Evolutionary conservation across 139 green algal genomes (phyloP).

Genomic region (Axilococcus clingmanii): DNA sequence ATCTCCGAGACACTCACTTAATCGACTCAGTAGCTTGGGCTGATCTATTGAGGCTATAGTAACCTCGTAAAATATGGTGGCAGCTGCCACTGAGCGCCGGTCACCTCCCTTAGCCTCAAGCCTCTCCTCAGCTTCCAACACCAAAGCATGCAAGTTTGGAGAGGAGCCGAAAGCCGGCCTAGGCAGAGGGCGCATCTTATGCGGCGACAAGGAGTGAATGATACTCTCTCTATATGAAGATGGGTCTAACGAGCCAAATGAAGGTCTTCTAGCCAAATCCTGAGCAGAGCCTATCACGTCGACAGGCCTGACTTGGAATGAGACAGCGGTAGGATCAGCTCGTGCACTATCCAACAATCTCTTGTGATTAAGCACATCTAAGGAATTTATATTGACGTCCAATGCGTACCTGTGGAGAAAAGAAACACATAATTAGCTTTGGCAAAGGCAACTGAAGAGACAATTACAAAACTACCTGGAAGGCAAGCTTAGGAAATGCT

Average conservation of each 20-base stretch:
- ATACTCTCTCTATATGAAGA: conserved; percentile 3
- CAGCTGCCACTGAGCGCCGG: conserved; percentile 11
- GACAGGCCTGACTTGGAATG: conserved; percentile 76
- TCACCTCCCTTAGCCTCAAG: conserved; percentile 7
- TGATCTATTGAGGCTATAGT: conserved; percentile 84
- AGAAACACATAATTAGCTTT: neutral
- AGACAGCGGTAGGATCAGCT: conserved; percentile 61
- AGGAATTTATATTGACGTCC: conserved; percentile 79
- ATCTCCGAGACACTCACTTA: conserved; percentile 80
- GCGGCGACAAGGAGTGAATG: neutral
- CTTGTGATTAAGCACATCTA: conserved; percentile 90
- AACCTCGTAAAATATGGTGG: conserved; percentile 77
- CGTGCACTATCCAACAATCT: conserved; percentile 77
- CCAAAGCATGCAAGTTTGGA: conserved; percentile 74
- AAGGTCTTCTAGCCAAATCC: conserved; percentile 17
- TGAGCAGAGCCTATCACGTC: conserved; percentile 43
- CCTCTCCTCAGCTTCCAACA: conserved; percentile 54
- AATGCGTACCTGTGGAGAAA: conserved; percentile 51
- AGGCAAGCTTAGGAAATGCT: conserved; percentile 76
- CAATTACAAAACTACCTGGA: conserved; percentile 27
- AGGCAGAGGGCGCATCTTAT: conserved; percentile 15
- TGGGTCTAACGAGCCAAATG: conserved; percentile 29
- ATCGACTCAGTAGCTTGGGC: conserved; percentile 79
- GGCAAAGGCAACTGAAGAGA: neutral
- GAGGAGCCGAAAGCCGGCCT: conserved; percentile 84